Conservation (phyloP, 1,284 basidiomycete genomes). For the Pseudozyma tsukubaensis region DNA sequence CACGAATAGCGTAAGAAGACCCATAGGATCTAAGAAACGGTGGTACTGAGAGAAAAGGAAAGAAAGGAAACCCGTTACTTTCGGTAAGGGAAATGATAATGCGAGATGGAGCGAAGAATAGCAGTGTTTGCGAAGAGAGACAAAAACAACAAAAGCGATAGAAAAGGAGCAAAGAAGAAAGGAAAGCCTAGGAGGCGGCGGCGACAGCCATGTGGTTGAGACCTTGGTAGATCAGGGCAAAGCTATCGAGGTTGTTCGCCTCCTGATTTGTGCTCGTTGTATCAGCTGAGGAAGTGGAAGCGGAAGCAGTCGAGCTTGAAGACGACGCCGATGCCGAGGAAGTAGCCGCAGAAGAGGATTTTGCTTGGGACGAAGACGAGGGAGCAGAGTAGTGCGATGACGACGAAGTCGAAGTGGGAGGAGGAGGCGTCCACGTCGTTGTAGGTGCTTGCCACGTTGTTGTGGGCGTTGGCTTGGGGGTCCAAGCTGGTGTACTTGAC, state of each 20-base stretch:
- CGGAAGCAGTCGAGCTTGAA: slow-evolving; percentile 1
- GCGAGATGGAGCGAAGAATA: no score
- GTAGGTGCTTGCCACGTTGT: slow-evolving; percentile 22
- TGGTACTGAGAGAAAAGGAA: not conserved
- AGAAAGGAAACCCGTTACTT: slow-evolving; percentile 21
- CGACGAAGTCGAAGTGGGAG: slow-evolving; percentile 5
- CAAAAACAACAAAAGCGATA: slow-evolving; percentile 5
- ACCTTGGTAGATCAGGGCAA: slow-evolving; percentile 43
- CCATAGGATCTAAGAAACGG: not conserved
- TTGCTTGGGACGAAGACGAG: not conserved
- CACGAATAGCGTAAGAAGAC: slow-evolving; percentile 1
- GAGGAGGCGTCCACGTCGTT: slow-evolving; percentile 10
- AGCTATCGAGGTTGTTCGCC: slow-evolving; percentile 37
- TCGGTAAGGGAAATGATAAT: no score
- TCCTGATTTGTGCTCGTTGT: not conserved
- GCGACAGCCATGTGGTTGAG: slow-evolving; percentile 43
- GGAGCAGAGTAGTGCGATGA: not conserved
- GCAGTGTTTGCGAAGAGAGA: no score
- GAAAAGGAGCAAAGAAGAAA: not conserved
- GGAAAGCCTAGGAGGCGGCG: slow-evolving; percentile 13
- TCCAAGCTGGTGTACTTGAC: slow-evolving; percentile 12
- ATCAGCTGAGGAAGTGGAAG: slow-evolving; percentile 5
- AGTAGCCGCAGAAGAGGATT: slow-evolving; percentile 4
- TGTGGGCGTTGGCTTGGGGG: slow-evolving; percentile 10
- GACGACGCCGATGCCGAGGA: slow-evolving; percentile 4